phyloP scores from a whole-genome alignment of 1,284 basidiomycete genomes.

The Cryptococcus hybrid region DNA sequence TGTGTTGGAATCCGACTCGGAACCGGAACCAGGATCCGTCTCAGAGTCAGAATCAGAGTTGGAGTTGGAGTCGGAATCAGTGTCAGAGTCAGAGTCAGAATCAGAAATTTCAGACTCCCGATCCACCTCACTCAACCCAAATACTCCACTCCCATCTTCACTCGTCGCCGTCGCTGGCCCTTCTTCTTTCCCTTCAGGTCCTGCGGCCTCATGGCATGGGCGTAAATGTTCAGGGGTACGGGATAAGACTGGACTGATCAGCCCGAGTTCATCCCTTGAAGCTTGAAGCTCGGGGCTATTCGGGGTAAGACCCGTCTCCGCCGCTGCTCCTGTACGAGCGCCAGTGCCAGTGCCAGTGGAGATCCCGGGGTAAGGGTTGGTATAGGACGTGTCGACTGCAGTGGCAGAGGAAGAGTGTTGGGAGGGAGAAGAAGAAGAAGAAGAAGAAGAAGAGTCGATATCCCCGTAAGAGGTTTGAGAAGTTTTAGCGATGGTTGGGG shows the following conservation, averaged over 20 bases:
- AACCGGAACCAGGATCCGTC: background rate
- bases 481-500: background rate
- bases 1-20: background rate
- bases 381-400: background rate
- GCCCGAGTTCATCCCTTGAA: no score
- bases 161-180: no score
- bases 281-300: background rate
- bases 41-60: background rate
- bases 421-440: no score
- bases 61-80: background rate
- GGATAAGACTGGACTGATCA: no score
- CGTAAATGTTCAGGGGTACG: no score
- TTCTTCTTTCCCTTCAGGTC: no score
- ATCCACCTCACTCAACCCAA: background rate
- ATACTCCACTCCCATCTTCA: background rate
- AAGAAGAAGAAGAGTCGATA: background rate
- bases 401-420: no score
- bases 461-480: background rate
- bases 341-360: background rate
- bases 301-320: background rate
- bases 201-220: no score
- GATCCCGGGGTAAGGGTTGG: background rate
- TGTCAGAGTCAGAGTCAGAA: constrained; percentile 1
- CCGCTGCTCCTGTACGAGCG: background rate
- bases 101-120: background rate